Conservation (phyloP, 768 basidiomycete genomes). For the Lentinula guzmanii region DNA sequence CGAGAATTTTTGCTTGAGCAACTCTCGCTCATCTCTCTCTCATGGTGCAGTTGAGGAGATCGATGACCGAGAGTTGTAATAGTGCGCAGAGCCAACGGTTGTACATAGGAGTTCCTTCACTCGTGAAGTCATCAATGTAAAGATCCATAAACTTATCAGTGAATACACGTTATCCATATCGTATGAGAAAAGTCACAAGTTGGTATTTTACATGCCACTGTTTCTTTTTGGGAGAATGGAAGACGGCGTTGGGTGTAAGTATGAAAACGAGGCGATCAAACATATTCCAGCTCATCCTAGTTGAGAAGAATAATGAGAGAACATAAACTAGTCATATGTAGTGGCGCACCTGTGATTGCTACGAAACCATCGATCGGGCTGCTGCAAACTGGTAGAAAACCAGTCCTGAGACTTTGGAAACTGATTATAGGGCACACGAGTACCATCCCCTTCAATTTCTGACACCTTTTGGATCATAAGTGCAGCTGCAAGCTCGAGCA, state of each 20-base stretch:
- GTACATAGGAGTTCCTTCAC: neutral
- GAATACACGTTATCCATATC: conserved; percentile 13
- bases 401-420: conserved; percentile 10
- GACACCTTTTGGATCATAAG: neutral
- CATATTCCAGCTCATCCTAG: neutral
- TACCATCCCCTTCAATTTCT: neutral
- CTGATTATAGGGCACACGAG: conserved; percentile 10
- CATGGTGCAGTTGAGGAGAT: neutral
- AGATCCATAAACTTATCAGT: neutral
- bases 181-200: conserved; percentile 8
- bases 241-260: neutral
- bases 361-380: conserved; percentile 11
- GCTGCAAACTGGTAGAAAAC: conserved; percentile 8
- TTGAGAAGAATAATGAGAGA: neutral
- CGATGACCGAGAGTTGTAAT: neutral
- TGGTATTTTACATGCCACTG: conserved; percentile 2
- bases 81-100: neutral
- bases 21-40: neutral
- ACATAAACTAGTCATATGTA: neutral
- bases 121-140: neutral
- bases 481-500: neutral
- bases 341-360: conserved; percentile 4
- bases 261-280: neutral
- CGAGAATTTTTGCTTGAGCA: neutral
- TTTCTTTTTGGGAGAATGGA: neutral